Evolutionary conservation across 2,329 filamentous ascomycete species (phyloP).

Genomic region (Neophaeococcomyces aloes): DNA sequence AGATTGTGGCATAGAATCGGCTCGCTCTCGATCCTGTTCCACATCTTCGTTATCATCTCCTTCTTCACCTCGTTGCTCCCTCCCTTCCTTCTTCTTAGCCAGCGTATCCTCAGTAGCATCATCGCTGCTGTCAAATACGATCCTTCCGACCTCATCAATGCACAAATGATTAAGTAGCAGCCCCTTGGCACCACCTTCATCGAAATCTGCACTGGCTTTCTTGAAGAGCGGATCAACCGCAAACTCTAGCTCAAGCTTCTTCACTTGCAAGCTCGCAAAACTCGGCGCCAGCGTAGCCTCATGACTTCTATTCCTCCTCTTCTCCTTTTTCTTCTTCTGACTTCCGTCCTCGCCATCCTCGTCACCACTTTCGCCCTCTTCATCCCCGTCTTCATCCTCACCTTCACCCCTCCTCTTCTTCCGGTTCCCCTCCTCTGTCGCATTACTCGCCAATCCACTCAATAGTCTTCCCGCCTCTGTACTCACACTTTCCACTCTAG

Average conservation of each 20-base stretch:
- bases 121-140: slow-evolving; percentile 97
- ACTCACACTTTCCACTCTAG: slow-evolving; percentile 92
- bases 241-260: slow-evolving; percentile 96
- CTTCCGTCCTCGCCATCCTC: slow-evolving; percentile 36
- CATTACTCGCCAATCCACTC: slow-evolving; percentile 73
- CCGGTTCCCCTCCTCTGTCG: slow-evolving; percentile 58
- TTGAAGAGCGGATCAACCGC: slow-evolving; percentile 98
- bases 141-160: slow-evolving; percentile 81
- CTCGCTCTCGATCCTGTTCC: slow-evolving; percentile 33
- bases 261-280: slow-evolving; percentile 79
- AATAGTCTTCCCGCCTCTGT: slow-evolving; percentile 93
- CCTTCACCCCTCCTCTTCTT: slow-evolving; percentile 52
- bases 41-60: slow-evolving; percentile 32
- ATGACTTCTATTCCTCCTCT: slow-evolving; percentile 67
- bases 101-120: slow-evolving; percentile 49
- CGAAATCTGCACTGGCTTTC: slow-evolving; percentile 95
- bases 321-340: slow-evolving; percentile 53
- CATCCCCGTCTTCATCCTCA: slow-evolving; percentile 53
- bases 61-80: slow-evolving; percentile 24
- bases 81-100: slow-evolving; percentile 24
- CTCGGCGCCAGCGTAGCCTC: slow-evolving; percentile 88
- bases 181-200: slow-evolving; percentile 94
- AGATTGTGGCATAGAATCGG: slow-evolving; percentile 27
- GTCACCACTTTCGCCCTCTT: slow-evolving; percentile 52
- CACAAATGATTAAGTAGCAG: slow-evolving; percentile 91